Evolutionary conservation across 768 basidiomycete genomes (phyloP), one percentile per base, ranked within the genome.

Genomic region (Leccinum pellstonianum): DNA sequence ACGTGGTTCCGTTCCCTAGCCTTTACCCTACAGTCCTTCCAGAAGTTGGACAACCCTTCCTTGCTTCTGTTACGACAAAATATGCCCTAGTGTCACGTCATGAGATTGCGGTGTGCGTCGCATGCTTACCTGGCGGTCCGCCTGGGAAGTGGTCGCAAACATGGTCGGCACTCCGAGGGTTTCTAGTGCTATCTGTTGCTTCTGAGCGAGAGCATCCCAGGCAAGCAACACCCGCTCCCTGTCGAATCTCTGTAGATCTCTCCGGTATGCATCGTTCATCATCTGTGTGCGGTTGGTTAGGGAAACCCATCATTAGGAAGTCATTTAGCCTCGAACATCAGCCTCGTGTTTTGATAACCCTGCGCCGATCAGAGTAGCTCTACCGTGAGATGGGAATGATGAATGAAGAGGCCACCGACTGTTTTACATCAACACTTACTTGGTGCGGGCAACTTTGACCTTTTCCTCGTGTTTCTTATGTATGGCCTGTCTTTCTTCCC

Each of bases 201-300:
- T 84, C 53, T 82, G 75, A 19, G 87, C 71, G n/a, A 93, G 78
- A 19, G 81, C 83, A 66, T 91, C 91, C 90, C 91, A 94, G 9
- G 89, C 87, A 3, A 84, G 78, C 6, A 93, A 71, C 10, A 79
- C 87, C 38, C 87, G 80, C 54, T 91, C 85, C n/a, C 66, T 66
- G 68, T 93, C 91, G 68, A 92, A 92, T 62, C 79, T 82, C 41
- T 71, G 75, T 38, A 93, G 70, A 61, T 91, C 91, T 64, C 78
- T 83, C 60, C 81, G 83, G 74, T 87, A 86, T 23, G 81, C 80
- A 52, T 81, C 81, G 52, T 82, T 80, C 64, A 93, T 75, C 79
- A 80, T 84, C 92, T 94, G 70, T 54, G 60, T 58, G 60, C n/a
- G n/a, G 38, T 43, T 31, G 38, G 61, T 70, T 65, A 70, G 62